Evolutionary conservation across 139 green algal species (phyloP), one percentile per base, ranked within the genome.

Genomic region (Chlamydomonas sp.): DNA sequence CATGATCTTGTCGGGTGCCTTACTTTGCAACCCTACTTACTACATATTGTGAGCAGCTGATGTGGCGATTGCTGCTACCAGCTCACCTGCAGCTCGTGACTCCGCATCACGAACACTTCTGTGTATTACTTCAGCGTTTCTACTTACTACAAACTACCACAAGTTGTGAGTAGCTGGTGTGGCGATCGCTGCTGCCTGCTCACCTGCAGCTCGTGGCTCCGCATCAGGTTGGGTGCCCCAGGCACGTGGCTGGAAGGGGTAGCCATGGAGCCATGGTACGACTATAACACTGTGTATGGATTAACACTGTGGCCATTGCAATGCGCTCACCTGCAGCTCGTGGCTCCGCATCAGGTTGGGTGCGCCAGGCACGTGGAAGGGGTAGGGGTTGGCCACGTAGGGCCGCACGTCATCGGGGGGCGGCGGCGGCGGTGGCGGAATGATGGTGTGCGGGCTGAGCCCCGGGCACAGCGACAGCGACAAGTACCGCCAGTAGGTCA

Each of bases 341-440:
- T 82, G 62, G 77, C 77, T 82, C 14, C 60, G 77, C 12, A 82
- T 60, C 77, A 69, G 59, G 77, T 82, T 82, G 9, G 77, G 77
- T 61, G 8, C 10, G 60, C 60, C 60, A 5, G 17, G 20, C 18
- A 71, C 77, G 9, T 71, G 18, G 62, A 82, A 82, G 5, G 77
- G 77, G 61, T 59, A 82, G 60, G 60, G 60, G 16, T 69, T 12
- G 14, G 14, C 14, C 9, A 69, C 64, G 10, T 8, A 15, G 76
- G 49, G 15, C 18, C 31, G 31, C 31, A 49, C 31, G 31, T 49
- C 31, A 49, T 49, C 31, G 31, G 31, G n/a, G 57, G 76, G 76
- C 49, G 76, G 49, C 8, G 76, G 3, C 49, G 49, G 49, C 76
- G 49, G 49, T 80, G 14, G 76, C 31, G 31, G 31, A 49, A 49